Base-by-base conservation (phyloP, 352 stramenopile species). In the Phytophthora palmivora region DNA sequence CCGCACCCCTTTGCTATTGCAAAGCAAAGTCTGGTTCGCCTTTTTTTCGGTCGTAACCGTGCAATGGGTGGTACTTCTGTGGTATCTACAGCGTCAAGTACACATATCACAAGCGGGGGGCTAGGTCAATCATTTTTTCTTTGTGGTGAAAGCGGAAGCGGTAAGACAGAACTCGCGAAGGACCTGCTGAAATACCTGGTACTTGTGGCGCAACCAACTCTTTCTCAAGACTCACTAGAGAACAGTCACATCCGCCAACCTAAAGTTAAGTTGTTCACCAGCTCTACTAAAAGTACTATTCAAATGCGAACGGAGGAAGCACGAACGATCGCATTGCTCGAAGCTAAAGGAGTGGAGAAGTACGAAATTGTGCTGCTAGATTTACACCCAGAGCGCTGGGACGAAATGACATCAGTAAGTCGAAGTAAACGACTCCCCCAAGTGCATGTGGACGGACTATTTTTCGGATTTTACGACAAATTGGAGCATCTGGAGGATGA, bases 401-500 rank as follows among this genome's bases (percentile, higher is more conserved):
- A 58, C 26, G 80, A 92, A 44, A 94, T 94, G 84, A 80, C 67
- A 1, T 48, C 57, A 3, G 74, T 88, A 30, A 94, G 84, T 46
- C 78, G 73, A 22, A 92, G 79, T 74, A 90, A 87, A 30, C 71
- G 82, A 2, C 77, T 94, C 7, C 84, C 84, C 9, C 82, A 94
- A 54, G 68, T 94, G 18, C 84, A 94, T 50, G 70, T 94, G 6
- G 79, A 92, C 26, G 70, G 67, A 1, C 41, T 83, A 14, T 94
- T 91, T 34, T 94, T 94, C 26, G 84, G 81, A 1, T 91, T 92
- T 51, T 94, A 90, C 66, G 84, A 94, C 43, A 86, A 84, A 50
- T 65, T 94, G 19, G 82, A 94, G 56, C 76, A 74, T 14, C 70
- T 94, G 4, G 82, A 91, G 48, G 84, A 94, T 63, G 81, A 89